Evolutionary conservation across 768 basidiomycete species (phyloP).

Genomic region (Phaffia tasmanica): DNA sequence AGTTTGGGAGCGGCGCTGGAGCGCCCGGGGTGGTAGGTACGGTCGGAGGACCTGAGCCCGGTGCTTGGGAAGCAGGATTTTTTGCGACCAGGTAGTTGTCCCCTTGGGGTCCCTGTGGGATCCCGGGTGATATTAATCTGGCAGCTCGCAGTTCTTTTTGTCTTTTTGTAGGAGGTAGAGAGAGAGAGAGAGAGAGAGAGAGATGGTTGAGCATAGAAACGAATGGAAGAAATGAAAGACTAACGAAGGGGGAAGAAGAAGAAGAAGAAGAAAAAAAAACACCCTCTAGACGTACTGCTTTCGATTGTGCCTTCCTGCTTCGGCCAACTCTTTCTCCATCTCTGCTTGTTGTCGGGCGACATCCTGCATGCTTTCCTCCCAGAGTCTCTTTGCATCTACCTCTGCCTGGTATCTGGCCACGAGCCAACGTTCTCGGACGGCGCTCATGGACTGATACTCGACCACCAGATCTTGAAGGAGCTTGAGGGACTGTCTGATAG

Average conservation of each 20-base stretch:
- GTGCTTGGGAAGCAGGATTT: background rate
- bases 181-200: background rate
- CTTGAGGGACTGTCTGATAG: constrained; percentile 42
- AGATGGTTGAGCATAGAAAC: background rate
- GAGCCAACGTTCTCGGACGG: constrained; percentile 61
- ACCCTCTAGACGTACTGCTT: constrained; percentile 37
- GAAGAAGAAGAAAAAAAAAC: background rate
- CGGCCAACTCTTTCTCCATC: constrained; percentile 66
- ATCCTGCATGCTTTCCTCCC: constrained; percentile 81
- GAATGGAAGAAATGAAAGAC: background rate
- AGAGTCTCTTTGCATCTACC: constrained; percentile 57
- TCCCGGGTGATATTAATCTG: too few species aligned
- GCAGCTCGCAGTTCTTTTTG: too few species aligned
- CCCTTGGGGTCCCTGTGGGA: background rate
- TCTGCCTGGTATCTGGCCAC: constrained; percentile 50
- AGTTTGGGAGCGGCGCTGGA: constrained; percentile 3
- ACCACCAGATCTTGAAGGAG: constrained; percentile 51
- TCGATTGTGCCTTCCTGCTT: constrained; percentile 45
- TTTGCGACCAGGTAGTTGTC: background rate
- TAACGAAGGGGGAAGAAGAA: background rate
- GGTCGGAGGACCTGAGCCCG: constrained; percentile 1
- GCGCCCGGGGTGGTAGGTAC: background rate
- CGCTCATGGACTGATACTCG: constrained; percentile 58
- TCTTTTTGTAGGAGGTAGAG: background rate
- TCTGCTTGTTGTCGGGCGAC: constrained; percentile 77